A percentile compares a stretch with the other conserved stretches of the same genome.
Conservation (phyloP, 495 filamentous ascomycete species). For the Parmelia sp. region DNA sequence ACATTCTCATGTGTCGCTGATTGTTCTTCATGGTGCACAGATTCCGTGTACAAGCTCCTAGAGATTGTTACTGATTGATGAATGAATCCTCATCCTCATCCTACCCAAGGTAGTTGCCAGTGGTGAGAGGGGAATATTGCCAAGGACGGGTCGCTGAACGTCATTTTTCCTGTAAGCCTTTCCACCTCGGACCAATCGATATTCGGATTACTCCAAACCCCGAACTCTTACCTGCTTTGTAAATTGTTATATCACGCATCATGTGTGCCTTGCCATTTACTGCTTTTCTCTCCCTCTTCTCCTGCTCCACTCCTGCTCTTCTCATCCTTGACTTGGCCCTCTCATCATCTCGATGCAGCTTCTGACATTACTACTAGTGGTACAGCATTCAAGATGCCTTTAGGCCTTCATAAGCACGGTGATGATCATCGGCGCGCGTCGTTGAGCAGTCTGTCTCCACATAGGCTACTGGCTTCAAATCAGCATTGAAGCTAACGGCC, state of each 20-base stretch:
- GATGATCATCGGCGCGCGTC: constrained; percentile 35
- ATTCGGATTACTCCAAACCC: not conserved
- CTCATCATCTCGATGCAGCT: not conserved
- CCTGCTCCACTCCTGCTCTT: not conserved
- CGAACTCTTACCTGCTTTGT: not conserved
- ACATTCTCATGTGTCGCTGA: too few species aligned
- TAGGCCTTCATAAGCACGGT: constrained; percentile 26
- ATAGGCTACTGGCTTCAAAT: not conserved
- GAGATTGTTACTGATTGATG: too few species aligned
- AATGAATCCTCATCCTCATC: too few species aligned
- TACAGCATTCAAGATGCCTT: constrained; percentile 26
- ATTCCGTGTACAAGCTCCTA: too few species aligned
- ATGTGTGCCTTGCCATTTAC: not conserved
- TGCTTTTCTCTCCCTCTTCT: not conserved
- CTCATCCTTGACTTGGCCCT: not conserved
- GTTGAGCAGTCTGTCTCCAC: constrained; percentile 29
- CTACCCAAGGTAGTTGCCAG: too few species aligned
- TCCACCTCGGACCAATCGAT: not conserved
- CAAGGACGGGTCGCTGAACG: constrained; percentile 1
- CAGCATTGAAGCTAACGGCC: not conserved
- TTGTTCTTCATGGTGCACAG: too few species aligned
- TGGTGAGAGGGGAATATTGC: not conserved
- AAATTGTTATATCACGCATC: not conserved
- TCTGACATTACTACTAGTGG: not conserved
- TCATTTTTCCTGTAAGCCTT: not conserved